phyloP scores from a whole-genome alignment of 768 basidiomycete species.

The Daedaleopsis nitida region DNA sequence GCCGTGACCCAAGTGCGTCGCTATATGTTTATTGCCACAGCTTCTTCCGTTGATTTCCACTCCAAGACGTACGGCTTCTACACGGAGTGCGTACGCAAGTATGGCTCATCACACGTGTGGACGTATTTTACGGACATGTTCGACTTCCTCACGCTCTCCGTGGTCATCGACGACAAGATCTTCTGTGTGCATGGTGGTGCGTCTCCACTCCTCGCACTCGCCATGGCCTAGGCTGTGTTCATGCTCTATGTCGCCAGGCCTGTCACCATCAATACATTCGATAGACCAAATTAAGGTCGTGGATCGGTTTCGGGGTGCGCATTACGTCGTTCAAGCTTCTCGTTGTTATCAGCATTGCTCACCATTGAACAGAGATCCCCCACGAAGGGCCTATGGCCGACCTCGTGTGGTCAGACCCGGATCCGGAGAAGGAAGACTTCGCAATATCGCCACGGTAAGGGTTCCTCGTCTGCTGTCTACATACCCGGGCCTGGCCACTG shows the following conservation, averaged over 20 bases:
- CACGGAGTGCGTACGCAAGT: constrained; percentile 96
- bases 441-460: constrained; percentile 95
- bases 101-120: constrained; percentile 95
- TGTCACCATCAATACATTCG: constrained; percentile 97
- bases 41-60: constrained; percentile 30
- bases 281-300: constrained; percentile 99
- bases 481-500: background rate
- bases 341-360: constrained; percentile 1
- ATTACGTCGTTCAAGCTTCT: constrained; percentile 8
- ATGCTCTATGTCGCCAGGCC: constrained; percentile 49
- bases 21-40: background rate
- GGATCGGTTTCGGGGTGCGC: constrained; percentile 91
- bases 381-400: constrained; percentile 99
- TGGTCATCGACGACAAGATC: constrained; percentile 98
- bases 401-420: constrained; percentile 99
- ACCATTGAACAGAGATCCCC: constrained; percentile 77
- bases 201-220: constrained; percentile 24
- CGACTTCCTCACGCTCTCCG: constrained; percentile 95
- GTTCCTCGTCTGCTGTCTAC: constrained; percentile 11
- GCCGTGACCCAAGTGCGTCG: constrained; percentile 93
- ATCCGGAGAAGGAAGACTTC: constrained; percentile 98
- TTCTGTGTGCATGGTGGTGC: constrained; percentile 98
- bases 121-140: constrained; percentile 99
- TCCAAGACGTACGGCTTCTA: constrained; percentile 97
- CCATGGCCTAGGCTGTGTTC: background rate